Percentiles rank a stretch among this genome's conserved stretches.
These are phyloP conservation scores for Dactylonectria estremocensis DNA, from an alignment of 2,329 filamentous ascomycete genomes.

Conservation along the genomic window DNA sequence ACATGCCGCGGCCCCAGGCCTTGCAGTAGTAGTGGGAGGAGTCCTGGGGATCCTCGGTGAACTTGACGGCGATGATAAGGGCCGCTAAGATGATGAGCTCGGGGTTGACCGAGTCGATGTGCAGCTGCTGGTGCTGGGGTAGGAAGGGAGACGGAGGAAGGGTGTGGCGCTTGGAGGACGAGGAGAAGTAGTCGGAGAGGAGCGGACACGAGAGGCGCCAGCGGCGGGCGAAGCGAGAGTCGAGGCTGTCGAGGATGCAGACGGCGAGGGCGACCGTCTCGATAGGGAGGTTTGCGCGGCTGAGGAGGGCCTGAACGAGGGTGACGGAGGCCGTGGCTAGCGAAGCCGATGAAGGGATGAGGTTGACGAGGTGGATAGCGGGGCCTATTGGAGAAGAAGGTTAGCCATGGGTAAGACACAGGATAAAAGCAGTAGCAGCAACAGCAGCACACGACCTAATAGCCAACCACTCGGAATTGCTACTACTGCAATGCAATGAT, in stretches of 20 bases:
- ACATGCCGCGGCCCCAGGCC: constrained; percentile 69
- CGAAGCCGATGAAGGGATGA: constrained; percentile 75
- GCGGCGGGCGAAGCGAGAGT: constrained; percentile 72
- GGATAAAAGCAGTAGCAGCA: background rate
- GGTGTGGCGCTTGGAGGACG: constrained; percentile 63
- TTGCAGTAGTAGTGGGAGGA: constrained; percentile 67
- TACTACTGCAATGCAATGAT: background rate
- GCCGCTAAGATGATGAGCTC: constrained; percentile 76
- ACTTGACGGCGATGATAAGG: constrained; percentile 76
- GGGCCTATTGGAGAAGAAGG: constrained; percentile 63
- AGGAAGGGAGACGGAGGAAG: constrained; percentile 58
- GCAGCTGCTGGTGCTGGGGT: constrained; percentile 57
- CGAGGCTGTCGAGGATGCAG: constrained; percentile 77
- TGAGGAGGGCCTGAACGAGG: constrained; percentile 73
- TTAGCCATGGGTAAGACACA: constrained; percentile 30
- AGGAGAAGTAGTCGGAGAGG: constrained; percentile 47
- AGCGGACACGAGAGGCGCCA: constrained; percentile 75
- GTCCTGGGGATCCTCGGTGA: constrained; percentile 72
- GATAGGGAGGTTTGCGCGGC: constrained; percentile 70
- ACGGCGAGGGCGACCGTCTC: constrained; percentile 76
- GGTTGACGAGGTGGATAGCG: constrained; percentile 76
- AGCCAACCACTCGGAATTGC: background rate
- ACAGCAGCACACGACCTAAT: constrained; percentile 8
- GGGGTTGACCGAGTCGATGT: constrained; percentile 74
- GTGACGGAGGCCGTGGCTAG: constrained; percentile 71